These are phyloP conservation scores for Dictyostelium brefeldianum DNA, from an alignment of 78 protist genomes.

Conservation along the genomic window DNA sequence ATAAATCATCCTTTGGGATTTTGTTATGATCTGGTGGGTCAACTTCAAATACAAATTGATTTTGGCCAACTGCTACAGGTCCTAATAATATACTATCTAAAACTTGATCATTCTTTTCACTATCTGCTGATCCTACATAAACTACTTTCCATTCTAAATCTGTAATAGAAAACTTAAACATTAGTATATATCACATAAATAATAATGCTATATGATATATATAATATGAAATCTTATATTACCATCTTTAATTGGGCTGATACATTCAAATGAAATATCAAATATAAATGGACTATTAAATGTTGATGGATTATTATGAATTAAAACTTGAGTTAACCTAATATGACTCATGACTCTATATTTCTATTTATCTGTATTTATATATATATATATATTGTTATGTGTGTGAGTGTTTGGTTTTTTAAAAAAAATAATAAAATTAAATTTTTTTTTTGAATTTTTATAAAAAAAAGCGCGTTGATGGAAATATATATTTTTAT, in stretches of 20 bases:
- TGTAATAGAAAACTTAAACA: neutral
- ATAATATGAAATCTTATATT: neutral
- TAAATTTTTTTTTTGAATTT: no score
- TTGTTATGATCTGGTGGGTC: conserved; percentile 66
- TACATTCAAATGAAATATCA: conserved; percentile 77
- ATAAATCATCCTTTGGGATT: conserved; percentile 79
- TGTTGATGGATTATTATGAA: conserved; percentile 68
- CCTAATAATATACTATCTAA: conserved; percentile 79
- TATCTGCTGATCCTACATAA: conserved; percentile 79
- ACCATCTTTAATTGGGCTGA: conserved; percentile 65
- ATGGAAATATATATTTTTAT: no score
- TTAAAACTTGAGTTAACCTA: conserved; percentile 56
- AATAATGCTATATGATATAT: no score
- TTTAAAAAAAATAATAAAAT: no score
- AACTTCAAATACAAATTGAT: conserved; percentile 80
- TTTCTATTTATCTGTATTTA: neutral
- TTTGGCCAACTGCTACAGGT: conserved; percentile 67
- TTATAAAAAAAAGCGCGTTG: no score
- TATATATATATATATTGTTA: neutral
- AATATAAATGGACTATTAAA: conserved; percentile 65
- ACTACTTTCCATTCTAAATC: conserved; percentile 83
- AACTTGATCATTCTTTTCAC: conserved; percentile 76
- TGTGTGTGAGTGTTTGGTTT: neutral
- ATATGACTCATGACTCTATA: conserved; percentile 48
- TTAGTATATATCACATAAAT: neutral